A percentile compares a stretch with the other conserved stretches of the same genome.
These are phyloP conservation scores for Starmerella floris DNA, from an alignment of 805 yeast species.

Conservation along the genomic window DNA sequence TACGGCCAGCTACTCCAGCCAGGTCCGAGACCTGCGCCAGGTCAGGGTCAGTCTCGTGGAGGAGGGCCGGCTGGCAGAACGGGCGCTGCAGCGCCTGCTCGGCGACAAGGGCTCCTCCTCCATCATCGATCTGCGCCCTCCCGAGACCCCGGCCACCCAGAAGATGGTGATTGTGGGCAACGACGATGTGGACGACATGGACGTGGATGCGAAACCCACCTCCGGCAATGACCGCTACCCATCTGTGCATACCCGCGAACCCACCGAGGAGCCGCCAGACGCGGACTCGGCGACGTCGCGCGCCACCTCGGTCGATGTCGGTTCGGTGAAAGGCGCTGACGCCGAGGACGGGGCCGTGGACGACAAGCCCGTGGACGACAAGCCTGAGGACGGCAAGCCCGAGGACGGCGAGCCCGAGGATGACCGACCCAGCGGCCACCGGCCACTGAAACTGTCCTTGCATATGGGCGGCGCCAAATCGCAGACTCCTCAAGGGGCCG, in stretches of 20 bases:
- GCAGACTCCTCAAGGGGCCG: not conserved
- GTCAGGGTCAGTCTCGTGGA: conserved; percentile 60
- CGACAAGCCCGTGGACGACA: not conserved
- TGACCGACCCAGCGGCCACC: not conserved
- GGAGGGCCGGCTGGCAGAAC: conserved; percentile 71
- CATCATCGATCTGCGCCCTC: conserved; percentile 14
- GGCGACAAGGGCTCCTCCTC: conserved; percentile 22
- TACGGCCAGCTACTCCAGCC: conserved; percentile 53
- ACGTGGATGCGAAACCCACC: no score
- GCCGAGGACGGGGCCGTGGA: not conserved
- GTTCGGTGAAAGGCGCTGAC: not conserved
- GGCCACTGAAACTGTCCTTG: not conserved
- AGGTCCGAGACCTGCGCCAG: conserved; percentile 54
- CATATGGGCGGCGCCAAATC: not conserved
- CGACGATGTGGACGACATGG: not conserved
- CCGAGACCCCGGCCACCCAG: not conserved
- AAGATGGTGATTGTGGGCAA: conserved; percentile 7
- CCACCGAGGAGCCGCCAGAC: no score
- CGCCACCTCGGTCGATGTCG: not conserved
- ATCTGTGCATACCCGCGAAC: not conserved
- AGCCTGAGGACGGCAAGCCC: not conserved
- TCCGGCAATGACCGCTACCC: no score
- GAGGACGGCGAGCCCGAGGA: not conserved
- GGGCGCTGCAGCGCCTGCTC: conserved; percentile 52
- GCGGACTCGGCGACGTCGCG: not conserved